A percentile compares a stretch with the other conserved stretches of the same genome.
Evolutionary conservation across 2,329 filamentous ascomycete genomes (phyloP).

Genomic region (Bisporella sp.): DNA sequence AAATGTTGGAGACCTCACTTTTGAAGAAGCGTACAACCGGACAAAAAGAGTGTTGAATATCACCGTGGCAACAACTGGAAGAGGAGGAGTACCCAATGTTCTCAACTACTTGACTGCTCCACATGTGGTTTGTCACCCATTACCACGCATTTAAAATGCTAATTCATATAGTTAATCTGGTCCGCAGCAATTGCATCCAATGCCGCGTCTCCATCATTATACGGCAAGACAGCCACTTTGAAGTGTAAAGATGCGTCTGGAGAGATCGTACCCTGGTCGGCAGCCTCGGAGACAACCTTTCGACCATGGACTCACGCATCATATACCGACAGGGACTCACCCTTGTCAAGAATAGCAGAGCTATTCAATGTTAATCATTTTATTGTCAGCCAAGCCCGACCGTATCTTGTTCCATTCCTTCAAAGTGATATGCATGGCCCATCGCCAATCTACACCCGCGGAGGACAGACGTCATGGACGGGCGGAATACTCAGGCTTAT

Average conservation of each 20-base stretch:
- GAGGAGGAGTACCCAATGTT: slow-evolving; percentile 71
- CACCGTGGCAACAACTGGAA: slow-evolving; percentile 70
- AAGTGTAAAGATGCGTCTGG: slow-evolving; percentile 58
- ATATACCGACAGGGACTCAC: slow-evolving; percentile 49
- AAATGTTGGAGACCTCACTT: slow-evolving; percentile 84
- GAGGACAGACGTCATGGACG: slow-evolving; percentile 49
- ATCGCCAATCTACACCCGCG: slow-evolving; percentile 51
- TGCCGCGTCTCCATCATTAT: slow-evolving; percentile 39
- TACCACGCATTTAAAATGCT: neutral
- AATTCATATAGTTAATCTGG: slow-evolving; percentile 44
- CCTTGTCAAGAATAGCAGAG: slow-evolving; percentile 54
- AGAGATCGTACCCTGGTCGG: slow-evolving; percentile 51
- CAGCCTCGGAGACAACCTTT: slow-evolving; percentile 41
- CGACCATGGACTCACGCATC: slow-evolving; percentile 46
- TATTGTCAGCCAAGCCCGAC: slow-evolving; percentile 85
- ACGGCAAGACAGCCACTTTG: slow-evolving; percentile 43
- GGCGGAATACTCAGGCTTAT: slow-evolving; percentile 60
- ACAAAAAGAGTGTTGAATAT: slow-evolving; percentile 90
- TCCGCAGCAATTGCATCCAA: slow-evolving; percentile 54
- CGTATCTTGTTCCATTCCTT: slow-evolving; percentile 82
- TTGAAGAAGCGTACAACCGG: slow-evolving; percentile 82
- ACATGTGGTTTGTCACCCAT: slow-evolving; percentile 65
- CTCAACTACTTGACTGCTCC: slow-evolving; percentile 91
- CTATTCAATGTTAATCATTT: slow-evolving; percentile 80
- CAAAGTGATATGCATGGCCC: slow-evolving; percentile 75